These are phyloP conservation scores for Globisporangium mamillatum DNA, from an alignment of 352 stramenopile genomes.

Conservation along the genomic window DNA sequence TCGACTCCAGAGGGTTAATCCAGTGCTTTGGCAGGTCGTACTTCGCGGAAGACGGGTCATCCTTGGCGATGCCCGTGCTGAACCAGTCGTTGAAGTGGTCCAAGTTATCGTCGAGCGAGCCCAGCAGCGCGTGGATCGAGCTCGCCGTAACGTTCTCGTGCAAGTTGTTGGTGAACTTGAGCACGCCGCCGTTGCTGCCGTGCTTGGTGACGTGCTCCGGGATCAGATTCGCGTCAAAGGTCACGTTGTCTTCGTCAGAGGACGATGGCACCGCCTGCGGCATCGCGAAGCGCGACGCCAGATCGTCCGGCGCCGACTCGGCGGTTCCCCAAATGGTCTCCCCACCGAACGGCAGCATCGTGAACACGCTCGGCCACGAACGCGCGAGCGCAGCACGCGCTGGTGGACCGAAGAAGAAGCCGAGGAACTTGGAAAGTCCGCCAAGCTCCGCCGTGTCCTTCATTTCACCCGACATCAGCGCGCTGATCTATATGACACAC, in stretches of 20 bases:
- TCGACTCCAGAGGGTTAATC: constrained; percentile 85
- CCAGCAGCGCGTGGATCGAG: constrained; percentile 46
- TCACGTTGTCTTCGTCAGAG: constrained; percentile 20
- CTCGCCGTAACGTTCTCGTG: constrained; percentile 58
- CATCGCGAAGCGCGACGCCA: constrained; percentile 55
- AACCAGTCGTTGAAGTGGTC: constrained; percentile 37
- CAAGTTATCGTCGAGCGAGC: constrained; percentile 47
- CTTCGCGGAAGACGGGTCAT: constrained; percentile 42
- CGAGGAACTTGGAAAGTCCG: constrained; percentile 82
- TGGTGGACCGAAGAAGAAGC: constrained; percentile 70
- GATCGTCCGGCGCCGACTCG: constrained; percentile 58
- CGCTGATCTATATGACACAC: constrained; percentile 48
- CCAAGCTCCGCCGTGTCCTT: constrained; percentile 92
- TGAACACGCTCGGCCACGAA: constrained; percentile 83
- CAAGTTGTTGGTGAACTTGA: constrained; percentile 53
- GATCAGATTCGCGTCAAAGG: constrained; percentile 31
- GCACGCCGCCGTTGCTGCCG: constrained; percentile 44
- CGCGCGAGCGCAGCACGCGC: constrained; percentile 54
- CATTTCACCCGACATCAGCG: constrained; percentile 94
- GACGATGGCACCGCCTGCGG: constrained; percentile 24
- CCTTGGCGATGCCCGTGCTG: constrained; percentile 33
- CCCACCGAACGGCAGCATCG: constrained; percentile 92
- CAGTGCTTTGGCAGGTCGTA: constrained; percentile 73
- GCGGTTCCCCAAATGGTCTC: constrained; percentile 84
- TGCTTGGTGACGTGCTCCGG: constrained; percentile 41